These are phyloP conservation scores for Soucietia sequanensis DNA, from an alignment of 805 yeast species.

Conservation along the genomic window DNA sequence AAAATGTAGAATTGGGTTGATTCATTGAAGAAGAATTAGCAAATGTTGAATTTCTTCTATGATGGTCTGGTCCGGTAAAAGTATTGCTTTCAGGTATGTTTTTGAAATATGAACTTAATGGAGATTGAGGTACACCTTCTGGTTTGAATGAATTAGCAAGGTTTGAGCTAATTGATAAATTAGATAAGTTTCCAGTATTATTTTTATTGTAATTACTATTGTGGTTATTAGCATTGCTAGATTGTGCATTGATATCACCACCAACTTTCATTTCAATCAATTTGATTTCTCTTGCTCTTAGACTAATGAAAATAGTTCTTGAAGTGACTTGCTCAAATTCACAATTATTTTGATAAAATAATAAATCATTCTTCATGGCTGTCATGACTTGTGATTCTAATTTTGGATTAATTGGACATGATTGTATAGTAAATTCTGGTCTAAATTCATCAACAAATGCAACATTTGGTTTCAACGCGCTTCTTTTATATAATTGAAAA, in stretches of 20 bases:
- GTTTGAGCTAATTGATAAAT: background rate
- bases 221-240: no score
- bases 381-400: slow-evolving; percentile 47
- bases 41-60: background rate
- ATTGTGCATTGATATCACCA: no score
- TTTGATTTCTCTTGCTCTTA: slow-evolving; percentile 45
- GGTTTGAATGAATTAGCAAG: background rate
- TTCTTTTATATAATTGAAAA: slow-evolving; percentile 10
- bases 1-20: no score
- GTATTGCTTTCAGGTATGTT: background rate
- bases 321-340: slow-evolving; percentile 29
- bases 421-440: slow-evolving; percentile 53
- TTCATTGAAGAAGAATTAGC: no score
- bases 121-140: background rate
- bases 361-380: slow-evolving; percentile 54
- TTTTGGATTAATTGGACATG: slow-evolving; percentile 51
- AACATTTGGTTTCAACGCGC: slow-evolving; percentile 29
- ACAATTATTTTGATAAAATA: slow-evolving; percentile 39
- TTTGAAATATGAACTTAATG: slow-evolving; percentile 1
- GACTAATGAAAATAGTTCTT: slow-evolving; percentile 40
- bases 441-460: slow-evolving; percentile 51
- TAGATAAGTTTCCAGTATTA: background rate
- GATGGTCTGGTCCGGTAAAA: background rate
- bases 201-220: no score
- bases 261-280: slow-evolving; percentile 39